Evolutionary conservation across 768 basidiomycete genomes (phyloP).

Genomic region (Daedaleopsis nitida): DNA sequence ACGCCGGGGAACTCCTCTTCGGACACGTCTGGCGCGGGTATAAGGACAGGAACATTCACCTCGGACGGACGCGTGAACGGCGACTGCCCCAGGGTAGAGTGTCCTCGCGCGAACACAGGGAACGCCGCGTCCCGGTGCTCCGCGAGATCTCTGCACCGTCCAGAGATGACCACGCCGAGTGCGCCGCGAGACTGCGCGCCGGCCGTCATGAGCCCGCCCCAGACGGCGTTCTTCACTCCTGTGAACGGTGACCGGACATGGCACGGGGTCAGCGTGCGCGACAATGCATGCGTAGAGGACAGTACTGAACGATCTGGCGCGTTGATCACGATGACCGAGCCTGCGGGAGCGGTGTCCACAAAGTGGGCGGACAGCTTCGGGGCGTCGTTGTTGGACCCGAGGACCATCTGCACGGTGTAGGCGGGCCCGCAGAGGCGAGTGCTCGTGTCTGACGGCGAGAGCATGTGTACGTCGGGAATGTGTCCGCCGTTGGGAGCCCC

Average conservation of each 20-base stretch:
- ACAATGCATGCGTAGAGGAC: neutral
- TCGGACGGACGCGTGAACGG: constrained; percentile 82
- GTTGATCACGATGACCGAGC: constrained; percentile 72
- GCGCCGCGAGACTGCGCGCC: constrained; percentile 75
- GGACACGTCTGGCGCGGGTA: constrained; percentile 37
- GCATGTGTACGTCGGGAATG: constrained; percentile 73
- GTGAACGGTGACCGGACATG: constrained; percentile 1
- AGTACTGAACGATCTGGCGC: constrained; percentile 64
- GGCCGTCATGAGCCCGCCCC: constrained; percentile 92
- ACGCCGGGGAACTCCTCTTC: constrained; percentile 51
- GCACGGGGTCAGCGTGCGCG: constrained; percentile 1
- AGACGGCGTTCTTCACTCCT: constrained; percentile 82
- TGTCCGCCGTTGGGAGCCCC: constrained; percentile 70
- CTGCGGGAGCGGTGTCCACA: constrained; percentile 72
- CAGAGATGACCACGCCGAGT: constrained; percentile 78
- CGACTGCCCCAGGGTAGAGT: constrained; percentile 84
- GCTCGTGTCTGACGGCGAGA: constrained; percentile 44
- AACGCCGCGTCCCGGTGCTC: constrained; percentile 74
- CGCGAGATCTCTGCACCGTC: constrained; percentile 80
- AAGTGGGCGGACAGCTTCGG: constrained; percentile 75
- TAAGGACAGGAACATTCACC: constrained; percentile 64
- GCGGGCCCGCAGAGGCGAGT: constrained; percentile 72
- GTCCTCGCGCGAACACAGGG: constrained; percentile 80
- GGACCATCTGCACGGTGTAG: constrained; percentile 86
- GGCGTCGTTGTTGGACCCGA: constrained; percentile 53